These are phyloP conservation scores for Nicotiana obtusifolia DNA, from an alignment of 257 asterid species.

Conservation along the genomic window DNA sequence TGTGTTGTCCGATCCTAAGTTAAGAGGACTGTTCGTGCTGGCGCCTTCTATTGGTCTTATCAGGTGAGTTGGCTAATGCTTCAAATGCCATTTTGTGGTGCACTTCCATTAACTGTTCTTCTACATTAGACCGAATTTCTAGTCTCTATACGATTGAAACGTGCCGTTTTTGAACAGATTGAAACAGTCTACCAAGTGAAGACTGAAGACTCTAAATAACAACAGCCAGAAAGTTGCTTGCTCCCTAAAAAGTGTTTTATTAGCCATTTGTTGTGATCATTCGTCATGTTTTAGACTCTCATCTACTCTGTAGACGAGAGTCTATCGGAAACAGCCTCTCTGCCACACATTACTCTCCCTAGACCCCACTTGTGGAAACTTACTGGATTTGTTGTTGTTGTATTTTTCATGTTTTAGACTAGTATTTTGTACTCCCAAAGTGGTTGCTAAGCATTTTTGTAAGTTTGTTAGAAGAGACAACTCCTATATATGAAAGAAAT, in stretches of 20 bases:
- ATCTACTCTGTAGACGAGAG: too few species aligned
- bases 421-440: slow-evolving; percentile 34
- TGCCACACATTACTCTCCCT: too few species aligned
- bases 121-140: neutral
- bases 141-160: neutral
- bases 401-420: too few species aligned
- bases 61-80: slow-evolving; percentile 43
- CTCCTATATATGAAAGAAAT: neutral
- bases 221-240: neutral
- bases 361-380: too few species aligned
- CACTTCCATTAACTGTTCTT: neutral
- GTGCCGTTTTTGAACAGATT: slow-evolving; percentile 37
- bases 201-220: neutral
- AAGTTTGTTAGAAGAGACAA: slow-evolving; percentile 12
- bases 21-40: slow-evolving; percentile 53
- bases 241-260: slow-evolving; percentile 3
- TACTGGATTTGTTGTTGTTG: too few species aligned
- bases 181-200: slow-evolving; percentile 93
- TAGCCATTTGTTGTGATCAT: slow-evolving; percentile 16
- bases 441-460: slow-evolving; percentile 15
- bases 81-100: neutral
- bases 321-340: too few species aligned
- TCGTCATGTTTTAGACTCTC: slow-evolving; percentile 19
- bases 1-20: slow-evolving; percentile 12
- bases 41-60: slow-evolving; percentile 98